Evolutionary conservation across 345 rosid genomes (phyloP).

Genomic region (Nasturtium officinale): DNA sequence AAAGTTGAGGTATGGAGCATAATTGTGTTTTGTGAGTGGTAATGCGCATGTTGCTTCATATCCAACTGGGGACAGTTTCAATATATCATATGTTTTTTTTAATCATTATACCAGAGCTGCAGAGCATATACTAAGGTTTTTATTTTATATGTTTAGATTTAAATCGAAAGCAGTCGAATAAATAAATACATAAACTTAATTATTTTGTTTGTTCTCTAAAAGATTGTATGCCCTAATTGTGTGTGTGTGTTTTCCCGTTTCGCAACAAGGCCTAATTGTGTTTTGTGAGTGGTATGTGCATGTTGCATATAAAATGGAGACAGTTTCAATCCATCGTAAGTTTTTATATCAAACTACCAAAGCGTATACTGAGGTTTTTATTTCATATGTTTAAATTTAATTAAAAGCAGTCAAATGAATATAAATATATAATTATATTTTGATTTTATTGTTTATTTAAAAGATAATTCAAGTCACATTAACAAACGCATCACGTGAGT

Average conservation of each 20-base stretch:
- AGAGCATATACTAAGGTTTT: constrained; percentile 30
- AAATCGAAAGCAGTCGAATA: neutral
- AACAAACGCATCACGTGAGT: constrained; percentile 43
- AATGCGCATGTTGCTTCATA: constrained; percentile 34
- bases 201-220: neutral
- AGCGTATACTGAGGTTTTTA: constrained; percentile 35
- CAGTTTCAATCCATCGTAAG: constrained; percentile 26
- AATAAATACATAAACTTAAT: neutral
- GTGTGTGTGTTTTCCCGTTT: neutral
- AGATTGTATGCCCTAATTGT: neutral
- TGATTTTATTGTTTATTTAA: neutral
- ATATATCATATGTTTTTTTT: constrained; percentile 8
- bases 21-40: constrained; percentile 37
- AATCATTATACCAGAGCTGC: constrained; percentile 19
- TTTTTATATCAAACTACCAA: constrained; percentile 2
- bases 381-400: neutral
- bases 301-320: constrained; percentile 32
- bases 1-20: constrained; percentile 33
- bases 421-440: too few species aligned
- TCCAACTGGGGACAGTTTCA: constrained; percentile 34
- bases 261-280: neutral
- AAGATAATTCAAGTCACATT: neutral
- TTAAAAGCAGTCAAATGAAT: neutral
- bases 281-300: constrained; percentile 38
- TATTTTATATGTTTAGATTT: neutral